phyloP scores from a whole-genome alignment of 345 rosid genomes.

The Raphanus sativus region DNA sequence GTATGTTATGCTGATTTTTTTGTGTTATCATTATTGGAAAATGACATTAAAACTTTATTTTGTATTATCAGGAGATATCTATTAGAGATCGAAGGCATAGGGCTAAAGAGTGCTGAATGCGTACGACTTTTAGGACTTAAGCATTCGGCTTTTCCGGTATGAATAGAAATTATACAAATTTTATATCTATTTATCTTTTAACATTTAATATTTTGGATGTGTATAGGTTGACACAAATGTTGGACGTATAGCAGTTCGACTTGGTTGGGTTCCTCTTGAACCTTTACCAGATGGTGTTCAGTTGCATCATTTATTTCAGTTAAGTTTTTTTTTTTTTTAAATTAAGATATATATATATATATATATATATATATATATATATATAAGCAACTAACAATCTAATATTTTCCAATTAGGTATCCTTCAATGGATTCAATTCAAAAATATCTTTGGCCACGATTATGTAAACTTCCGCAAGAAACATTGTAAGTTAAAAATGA shows the following conservation, averaged over 20 bases:
- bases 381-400: neutral
- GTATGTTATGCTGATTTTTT: constrained; percentile 36
- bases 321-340: neutral
- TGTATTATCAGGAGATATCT: constrained; percentile 49
- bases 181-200: neutral
- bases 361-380: neutral
- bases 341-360: neutral
- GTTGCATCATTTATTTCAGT: constrained; percentile 61
- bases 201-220: neutral
- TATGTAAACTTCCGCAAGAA: constrained; percentile 50
- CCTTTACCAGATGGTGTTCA: constrained; percentile 56
- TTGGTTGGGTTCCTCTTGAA: constrained; percentile 81
- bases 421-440: constrained; percentile 66
- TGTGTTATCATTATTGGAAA: neutral
- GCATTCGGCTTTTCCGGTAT: constrained; percentile 67
- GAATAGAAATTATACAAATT: neutral
- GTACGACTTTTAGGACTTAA: constrained; percentile 58
- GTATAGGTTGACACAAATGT: constrained; percentile 77
- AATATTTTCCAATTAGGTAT: constrained; percentile 42
- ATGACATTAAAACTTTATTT: neutral
- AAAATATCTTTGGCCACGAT: constrained; percentile 63
- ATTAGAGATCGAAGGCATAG: constrained; percentile 49
- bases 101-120: constrained; percentile 77
- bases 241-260: constrained; percentile 63
- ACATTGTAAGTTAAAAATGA: constrained; percentile 46